These are phyloP conservation scores for Scedosporium aurantiacum DNA, from an alignment of 2,329 filamentous ascomycete species.

Conservation along the genomic window DNA sequence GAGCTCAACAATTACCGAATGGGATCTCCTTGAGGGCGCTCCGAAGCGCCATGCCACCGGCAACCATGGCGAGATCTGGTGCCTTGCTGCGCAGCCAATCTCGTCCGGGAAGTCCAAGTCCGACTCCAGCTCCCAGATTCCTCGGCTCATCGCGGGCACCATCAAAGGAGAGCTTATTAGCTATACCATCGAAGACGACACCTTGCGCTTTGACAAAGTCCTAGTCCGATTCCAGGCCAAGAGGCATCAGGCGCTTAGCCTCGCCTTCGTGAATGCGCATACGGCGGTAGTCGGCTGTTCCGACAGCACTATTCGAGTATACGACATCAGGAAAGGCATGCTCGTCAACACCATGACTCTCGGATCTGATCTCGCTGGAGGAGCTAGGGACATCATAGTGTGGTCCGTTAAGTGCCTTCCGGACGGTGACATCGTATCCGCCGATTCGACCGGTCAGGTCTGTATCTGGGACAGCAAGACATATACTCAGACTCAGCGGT, in stretches of 20 bases:
- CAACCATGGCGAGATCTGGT: slow-evolving; percentile 96
- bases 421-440: slow-evolving; percentile 84
- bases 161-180: slow-evolving; percentile 83
- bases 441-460: slow-evolving; percentile 87
- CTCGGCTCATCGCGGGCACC: slow-evolving; percentile 72
- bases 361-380: slow-evolving; percentile 64
- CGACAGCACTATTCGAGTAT: slow-evolving; percentile 89
- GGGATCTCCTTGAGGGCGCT: slow-evolving; percentile 73
- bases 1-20: slow-evolving; percentile 85
- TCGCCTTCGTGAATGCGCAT: slow-evolving; percentile 78
- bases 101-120: slow-evolving; percentile 11
- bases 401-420: slow-evolving; percentile 88
- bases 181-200: slow-evolving; percentile 74
- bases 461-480: slow-evolving; percentile 91
- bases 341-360: slow-evolving; percentile 75
- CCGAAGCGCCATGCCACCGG: slow-evolving; percentile 77
- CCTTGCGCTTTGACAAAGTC: slow-evolving; percentile 68
- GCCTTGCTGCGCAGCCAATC: slow-evolving; percentile 74
- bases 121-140: slow-evolving; percentile 23
- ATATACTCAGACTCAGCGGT: slow-evolving; percentile 75
- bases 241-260: slow-evolving; percentile 79
- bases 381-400: slow-evolving; percentile 75
- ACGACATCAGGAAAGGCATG: slow-evolving; percentile 70
- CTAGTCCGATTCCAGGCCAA: slow-evolving; percentile 69
- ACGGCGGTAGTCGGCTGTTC: slow-evolving; percentile 83